Evolutionary conservation across 2,329 filamentous ascomycete species (phyloP).

Genomic region (Alternaria arborescens): DNA sequence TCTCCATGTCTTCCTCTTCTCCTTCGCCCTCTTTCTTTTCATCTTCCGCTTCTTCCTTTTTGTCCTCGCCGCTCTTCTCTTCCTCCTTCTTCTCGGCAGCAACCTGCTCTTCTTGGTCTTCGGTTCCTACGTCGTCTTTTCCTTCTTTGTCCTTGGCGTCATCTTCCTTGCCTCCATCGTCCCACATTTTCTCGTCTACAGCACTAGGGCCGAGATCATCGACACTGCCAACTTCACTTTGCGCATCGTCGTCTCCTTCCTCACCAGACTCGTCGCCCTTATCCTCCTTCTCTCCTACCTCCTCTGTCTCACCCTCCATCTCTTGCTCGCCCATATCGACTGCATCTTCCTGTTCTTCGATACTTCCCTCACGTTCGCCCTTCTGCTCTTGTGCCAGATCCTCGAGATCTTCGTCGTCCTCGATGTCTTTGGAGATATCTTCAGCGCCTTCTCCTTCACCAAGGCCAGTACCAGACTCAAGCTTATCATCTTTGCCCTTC

Average conservation of each 20-base stretch:
- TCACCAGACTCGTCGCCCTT: constrained; percentile 63
- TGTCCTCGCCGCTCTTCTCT: constrained; percentile 64
- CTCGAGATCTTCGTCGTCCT: constrained; percentile 89
- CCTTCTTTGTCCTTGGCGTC: constrained; percentile 84
- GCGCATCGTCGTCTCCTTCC: constrained; percentile 69
- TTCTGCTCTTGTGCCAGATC: constrained; percentile 89
- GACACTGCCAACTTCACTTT: constrained; percentile 89
- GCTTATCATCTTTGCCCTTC: constrained; percentile 74
- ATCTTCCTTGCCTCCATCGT: constrained; percentile 80
- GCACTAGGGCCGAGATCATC: constrained; percentile 89
- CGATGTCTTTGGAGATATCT: constrained; percentile 97
- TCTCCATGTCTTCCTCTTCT: constrained; percentile 59
- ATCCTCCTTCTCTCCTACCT: constrained; percentile 62
- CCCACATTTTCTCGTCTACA: constrained; percentile 99
- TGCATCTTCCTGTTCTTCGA: constrained; percentile 83
- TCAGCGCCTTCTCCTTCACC: constrained; percentile 95
- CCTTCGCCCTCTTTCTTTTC: constrained; percentile 68
- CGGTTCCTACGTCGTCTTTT: constrained; percentile 63
- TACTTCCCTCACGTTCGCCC: constrained; percentile 66
- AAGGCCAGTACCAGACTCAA: constrained; percentile 91
- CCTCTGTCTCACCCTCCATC: constrained; percentile 83
- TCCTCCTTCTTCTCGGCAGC: constrained; percentile 59
- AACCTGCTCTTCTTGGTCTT: constrained; percentile 57
- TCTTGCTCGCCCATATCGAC: constrained; percentile 95
- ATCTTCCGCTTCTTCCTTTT: constrained; percentile 68